Conservation (phyloP, 129 eudicot genomes). For the Daucus carota region DH1_v3.0 NC_030382.2:35472001-35472500, state of each 20-base stretch:
- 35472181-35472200: neutral
- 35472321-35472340: neutral
- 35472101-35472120: constrained; percentile 13
- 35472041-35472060: neutral
- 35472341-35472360: constrained; percentile 17
- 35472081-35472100: neutral
- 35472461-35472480: constrained; percentile 23
- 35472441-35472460: constrained; percentile 24
- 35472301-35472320: neutral
- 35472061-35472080: neutral
- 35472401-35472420: constrained; percentile 30
- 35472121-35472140: constrained; percentile 12
- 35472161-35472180: neutral
- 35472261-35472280: constrained; percentile 7
- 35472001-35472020: too few relatives aligned
- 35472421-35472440: constrained; percentile 30
- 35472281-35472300: neutral
- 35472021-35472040: too few relatives aligned
- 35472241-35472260: neutral
- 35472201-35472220: neutral
- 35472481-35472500: constrained; percentile 51
- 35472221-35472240: too few relatives aligned
- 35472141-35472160: constrained; percentile 8
- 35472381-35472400: constrained; percentile 24
- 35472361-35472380: constrained; percentile 23